Base-by-base conservation (phyloP, 495 filamentous ascomycete genomes). In the Aspergillus taichungensis region DNA sequence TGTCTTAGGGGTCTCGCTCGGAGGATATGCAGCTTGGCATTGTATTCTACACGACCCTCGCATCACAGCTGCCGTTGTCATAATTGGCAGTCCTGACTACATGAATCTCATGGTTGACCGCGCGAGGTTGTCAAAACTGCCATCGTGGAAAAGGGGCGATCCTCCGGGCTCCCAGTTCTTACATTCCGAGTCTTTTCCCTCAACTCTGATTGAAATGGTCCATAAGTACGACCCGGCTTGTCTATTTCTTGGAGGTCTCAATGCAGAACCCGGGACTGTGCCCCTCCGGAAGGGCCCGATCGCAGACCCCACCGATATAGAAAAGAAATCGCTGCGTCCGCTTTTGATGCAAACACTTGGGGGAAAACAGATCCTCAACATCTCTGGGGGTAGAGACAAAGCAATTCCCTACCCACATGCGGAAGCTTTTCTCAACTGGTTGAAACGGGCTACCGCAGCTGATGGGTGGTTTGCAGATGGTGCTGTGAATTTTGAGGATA, bases 21-120 rank as follows among this genome's bases (percentile, higher is more conserved):
- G 92, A 6, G 92, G 87, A 4, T 91, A 98, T 59, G 81, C 85
- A 14, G 84, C 84, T 0, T 98, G 91, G 84, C 81, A 88, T 53
- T 70, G 81, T 8, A 60, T 95, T 31, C 72, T 95, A 34, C 77
- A 82, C 31, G 89, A 95, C 18, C 78, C 84, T 28, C 74, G 89
- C 43, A 74, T 97, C 34, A 79, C 68, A 6, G 80, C 87, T 4
- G 88, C 76, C 0, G 77, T 94, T 6, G 70, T 85, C 24, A 74
- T 95, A 30, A 85, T 98, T 41, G 92, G 91, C 11, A 94, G 88
- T 61, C 87, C 91, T 0, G 91, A 98, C 64, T 95, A 83, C 55
- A 75, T 81, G 49, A 68, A 83, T 60, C 66, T 95, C 18, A 81
- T 94, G 76, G 70, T 69, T n/a, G 82, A 92, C 54, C 86, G 89